Percentiles rank a stretch among this genome's conserved stretches.
Evolutionary conservation across 805 yeast species (phyloP).

Genomic region (Saturnispora silvae): DNA sequence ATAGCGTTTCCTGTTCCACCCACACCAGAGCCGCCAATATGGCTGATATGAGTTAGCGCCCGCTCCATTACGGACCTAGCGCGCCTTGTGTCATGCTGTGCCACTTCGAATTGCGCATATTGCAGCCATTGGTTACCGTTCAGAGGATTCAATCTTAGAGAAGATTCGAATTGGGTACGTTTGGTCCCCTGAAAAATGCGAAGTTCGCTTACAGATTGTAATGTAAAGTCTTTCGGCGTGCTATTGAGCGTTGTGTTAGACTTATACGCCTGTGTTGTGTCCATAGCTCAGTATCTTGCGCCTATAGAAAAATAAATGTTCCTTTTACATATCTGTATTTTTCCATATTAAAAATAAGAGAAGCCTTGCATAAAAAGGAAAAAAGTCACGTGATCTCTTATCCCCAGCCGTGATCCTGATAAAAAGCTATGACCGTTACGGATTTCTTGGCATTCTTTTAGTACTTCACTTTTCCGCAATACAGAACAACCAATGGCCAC

Average conservation of each 20-base stretch:
- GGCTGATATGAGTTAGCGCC: constrained; percentile 52
- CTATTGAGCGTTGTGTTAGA: constrained; percentile 1
- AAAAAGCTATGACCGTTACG: too few relatives aligned
- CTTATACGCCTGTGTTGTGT: constrained; percentile 3
- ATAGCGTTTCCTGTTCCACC: constrained; percentile 45
- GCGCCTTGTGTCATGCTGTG: constrained; percentile 65
- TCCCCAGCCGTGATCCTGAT: too few relatives aligned
- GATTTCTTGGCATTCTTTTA: not conserved
- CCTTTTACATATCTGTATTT: too few relatives aligned
- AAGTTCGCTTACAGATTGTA: constrained; percentile 72
- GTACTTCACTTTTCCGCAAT: too few relatives aligned
- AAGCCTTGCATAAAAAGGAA: too few relatives aligned
- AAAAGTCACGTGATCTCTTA: too few relatives aligned
- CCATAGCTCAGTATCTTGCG: too few relatives aligned
- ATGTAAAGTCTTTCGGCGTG: constrained; percentile 34
- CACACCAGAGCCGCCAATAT: too few relatives aligned
- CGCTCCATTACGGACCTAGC: constrained; percentile 86
- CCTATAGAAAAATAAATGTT: too few relatives aligned
- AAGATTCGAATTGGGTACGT: constrained; percentile 75
- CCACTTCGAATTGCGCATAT: constrained; percentile 80
- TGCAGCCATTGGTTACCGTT: constrained; percentile 85
- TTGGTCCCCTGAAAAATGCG: constrained; percentile 65
- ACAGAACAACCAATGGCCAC: constrained; percentile 54
- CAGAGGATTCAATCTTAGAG: constrained; percentile 72
- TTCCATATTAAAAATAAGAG: too few relatives aligned